Base-by-base conservation (phyloP, 208 protist species). In the Wallacemonas sp. region DNA sequence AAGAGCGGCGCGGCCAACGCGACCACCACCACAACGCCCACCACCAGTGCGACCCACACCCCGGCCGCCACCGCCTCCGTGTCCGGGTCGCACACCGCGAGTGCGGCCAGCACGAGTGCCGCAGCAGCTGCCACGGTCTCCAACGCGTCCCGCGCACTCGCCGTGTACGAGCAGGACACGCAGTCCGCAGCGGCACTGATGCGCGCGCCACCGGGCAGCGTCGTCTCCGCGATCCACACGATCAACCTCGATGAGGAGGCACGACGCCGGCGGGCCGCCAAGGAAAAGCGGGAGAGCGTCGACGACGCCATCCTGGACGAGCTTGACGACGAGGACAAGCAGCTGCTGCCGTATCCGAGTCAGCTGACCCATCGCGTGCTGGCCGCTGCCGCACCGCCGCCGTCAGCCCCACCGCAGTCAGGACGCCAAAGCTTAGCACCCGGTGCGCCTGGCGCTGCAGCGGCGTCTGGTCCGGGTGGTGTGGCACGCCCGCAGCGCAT, bases 261-360 rank as follows among this genome's bases (percentile, higher is more conserved):
- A 32, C 46, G 63, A 58, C 80, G 76, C 14, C 55, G 72, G 2
- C 47, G 63, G 2, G 34, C 30, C 9, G 0, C 30, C 67, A 72
- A 26, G 82, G 73, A 29, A 41, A 69, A 30, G 52, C 32, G 52
- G 29, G 52, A 58, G 32, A 58, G 32, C 52, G 52, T 58, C 17
- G 52, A 58, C 19, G 52, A 58, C 30, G 52, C 52, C 30, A 9
- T 58, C 4, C n/a, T 16, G 3, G 52, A 58, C 19, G 30, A 34
- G 30, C 52, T 58, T 4, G 52, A 58, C 19, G 29, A 41, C 52
- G 29, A 5, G 29, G 30, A 58, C 19, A 29, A 58, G 2, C 52
- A 58, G 52, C 52, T 33, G 19, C 38, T 81, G 70, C 73, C 73
- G 14, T 88, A 81, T 29, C 78, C 78, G 11, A 78, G 72, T 43